phyloP scores from a whole-genome alignment of 2,329 filamentous ascomycete species.

The Cladophialophora yegresii region DNA sequence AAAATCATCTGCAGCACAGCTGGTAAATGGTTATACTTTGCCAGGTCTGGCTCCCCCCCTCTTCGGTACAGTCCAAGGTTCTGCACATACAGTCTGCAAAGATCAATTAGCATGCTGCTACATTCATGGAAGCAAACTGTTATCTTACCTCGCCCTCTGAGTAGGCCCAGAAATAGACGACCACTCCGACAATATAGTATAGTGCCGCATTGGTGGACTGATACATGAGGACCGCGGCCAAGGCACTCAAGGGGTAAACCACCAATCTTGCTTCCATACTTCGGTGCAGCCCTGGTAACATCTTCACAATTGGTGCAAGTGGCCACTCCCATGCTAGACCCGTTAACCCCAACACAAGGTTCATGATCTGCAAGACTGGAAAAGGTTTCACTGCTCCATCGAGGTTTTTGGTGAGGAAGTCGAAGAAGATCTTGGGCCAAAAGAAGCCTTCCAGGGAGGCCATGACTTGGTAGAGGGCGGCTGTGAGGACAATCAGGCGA shows the following conservation, averaged over 20 bases:
- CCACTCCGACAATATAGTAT: conserved; percentile 85
- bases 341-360: conserved; percentile 76
- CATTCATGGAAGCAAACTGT: conserved; percentile 12
- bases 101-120: conserved; percentile 27
- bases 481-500: conserved; percentile 85
- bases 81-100: conserved; percentile 64
- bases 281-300: conserved; percentile 78
- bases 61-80: conserved; percentile 70
- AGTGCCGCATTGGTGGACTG: conserved; percentile 89
- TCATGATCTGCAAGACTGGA: conserved; percentile 87
- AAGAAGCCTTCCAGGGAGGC: conserved; percentile 86
- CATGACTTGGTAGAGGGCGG: conserved; percentile 78
- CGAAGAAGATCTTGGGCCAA: conserved; percentile 99
- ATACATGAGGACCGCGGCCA: conserved; percentile 78
- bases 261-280: conserved; percentile 85
- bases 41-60: conserved; percentile 39
- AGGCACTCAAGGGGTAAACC: conserved; percentile 74
- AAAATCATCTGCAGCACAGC: conserved; percentile 11
- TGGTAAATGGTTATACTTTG: conserved; percentile 33
- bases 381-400: conserved; percentile 82
- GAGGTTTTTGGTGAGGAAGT: conserved; percentile 88
- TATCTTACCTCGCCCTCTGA: conserved; percentile 88
- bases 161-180: conserved; percentile 94
- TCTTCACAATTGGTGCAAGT: conserved; percentile 55
- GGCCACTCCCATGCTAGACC: conserved; percentile 92